These are phyloP conservation scores for Amanita thiersii DNA, from an alignment of 768 basidiomycete genomes.

Conservation along the genomic window DNA sequence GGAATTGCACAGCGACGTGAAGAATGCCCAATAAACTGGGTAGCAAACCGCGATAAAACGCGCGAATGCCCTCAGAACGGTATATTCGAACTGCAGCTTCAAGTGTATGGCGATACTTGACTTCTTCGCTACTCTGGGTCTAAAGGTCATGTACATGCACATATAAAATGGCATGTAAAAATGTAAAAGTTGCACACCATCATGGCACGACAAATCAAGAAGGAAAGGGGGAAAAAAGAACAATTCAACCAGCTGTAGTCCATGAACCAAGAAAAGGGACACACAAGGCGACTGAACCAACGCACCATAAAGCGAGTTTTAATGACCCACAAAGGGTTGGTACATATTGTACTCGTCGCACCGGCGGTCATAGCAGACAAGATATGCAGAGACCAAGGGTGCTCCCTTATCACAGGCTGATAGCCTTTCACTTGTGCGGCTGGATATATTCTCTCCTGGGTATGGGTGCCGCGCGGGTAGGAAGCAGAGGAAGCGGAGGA, in stretches of 20 bases:
- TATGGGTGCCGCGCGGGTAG: slow-evolving; percentile 5
- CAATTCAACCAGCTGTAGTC: too few species aligned
- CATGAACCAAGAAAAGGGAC: neutral
- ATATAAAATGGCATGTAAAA: slow-evolving; percentile 8
- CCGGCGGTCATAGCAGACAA: slow-evolving; percentile 95
- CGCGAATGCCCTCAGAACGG: slow-evolving; percentile 73
- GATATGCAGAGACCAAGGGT: slow-evolving; percentile 84
- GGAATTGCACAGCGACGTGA: slow-evolving; percentile 97
- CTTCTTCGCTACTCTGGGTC: slow-evolving; percentile 79
- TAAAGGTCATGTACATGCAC: slow-evolving; percentile 23
- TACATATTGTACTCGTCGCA: slow-evolving; percentile 85
- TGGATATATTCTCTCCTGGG: slow-evolving; percentile 55
- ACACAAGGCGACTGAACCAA: neutral
- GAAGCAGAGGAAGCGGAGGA: neutral
- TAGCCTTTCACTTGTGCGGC: slow-evolving; percentile 83
- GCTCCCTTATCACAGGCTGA: slow-evolving; percentile 71
- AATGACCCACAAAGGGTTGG: slow-evolving; percentile 97
- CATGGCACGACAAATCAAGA: neutral
- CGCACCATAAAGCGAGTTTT: slow-evolving; percentile 97
- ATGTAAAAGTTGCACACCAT: neutral
- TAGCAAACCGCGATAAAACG: slow-evolving; percentile 91
- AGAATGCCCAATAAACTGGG: slow-evolving; percentile 90
- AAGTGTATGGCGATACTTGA: slow-evolving; percentile 79
- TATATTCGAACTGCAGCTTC: slow-evolving; percentile 91
- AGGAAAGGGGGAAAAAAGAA: too few species aligned